Percentiles rank a stretch among this genome's conserved stretches.
These are phyloP conservation scores for Trichophyton rubrum DNA, from an alignment of 2,329 filamentous ascomycete species.

Conservation along the genomic window DNA sequence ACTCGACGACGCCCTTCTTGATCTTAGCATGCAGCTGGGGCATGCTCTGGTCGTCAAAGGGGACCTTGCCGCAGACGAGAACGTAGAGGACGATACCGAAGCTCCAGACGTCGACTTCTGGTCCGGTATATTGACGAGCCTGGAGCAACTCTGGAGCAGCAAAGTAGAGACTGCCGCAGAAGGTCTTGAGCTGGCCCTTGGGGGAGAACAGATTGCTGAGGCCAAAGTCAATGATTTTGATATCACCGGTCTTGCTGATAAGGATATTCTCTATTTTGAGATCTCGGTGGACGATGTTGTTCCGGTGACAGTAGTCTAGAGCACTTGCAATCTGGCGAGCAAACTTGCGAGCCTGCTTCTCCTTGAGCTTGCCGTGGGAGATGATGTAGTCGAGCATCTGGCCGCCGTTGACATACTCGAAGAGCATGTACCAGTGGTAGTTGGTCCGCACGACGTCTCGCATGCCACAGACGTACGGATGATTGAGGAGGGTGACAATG, in stretches of 20 bases:
- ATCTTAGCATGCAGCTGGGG: constrained; percentile 96
- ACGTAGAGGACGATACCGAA: constrained; percentile 98
- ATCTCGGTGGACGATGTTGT: constrained; percentile 95
- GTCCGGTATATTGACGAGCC: constrained; percentile 85
- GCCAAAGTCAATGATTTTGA: constrained; percentile 98
- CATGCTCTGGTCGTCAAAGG: constrained; percentile 99
- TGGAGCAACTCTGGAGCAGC: constrained; percentile 90
- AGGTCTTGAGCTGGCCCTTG: constrained; percentile 75
- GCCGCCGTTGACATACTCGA: constrained; percentile 95
- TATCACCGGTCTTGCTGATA: constrained; percentile 97
- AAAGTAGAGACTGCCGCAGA: constrained; percentile 96
- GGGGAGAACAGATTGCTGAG: constrained; percentile 93
- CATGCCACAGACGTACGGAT: constrained; percentile 92
- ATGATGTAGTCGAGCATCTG: constrained; percentile 99
- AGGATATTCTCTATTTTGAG: constrained; percentile 98
- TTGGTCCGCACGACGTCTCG: constrained; percentile 90
- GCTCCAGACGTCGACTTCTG: constrained; percentile 97
- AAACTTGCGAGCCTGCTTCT: constrained; percentile 96
- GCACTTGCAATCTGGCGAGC: constrained; percentile 94
- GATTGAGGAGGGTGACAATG: constrained; percentile 85
- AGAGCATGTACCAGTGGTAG: constrained; percentile 99
- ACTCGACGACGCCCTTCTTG: constrained; percentile 92
- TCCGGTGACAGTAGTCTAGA: constrained; percentile 91
- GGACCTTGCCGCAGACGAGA: constrained; percentile 91
- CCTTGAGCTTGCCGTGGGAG: constrained; percentile 90